Conservation (phyloP, 208 protist genomes). For the Acanthamoeba culbertsoni region DNA sequence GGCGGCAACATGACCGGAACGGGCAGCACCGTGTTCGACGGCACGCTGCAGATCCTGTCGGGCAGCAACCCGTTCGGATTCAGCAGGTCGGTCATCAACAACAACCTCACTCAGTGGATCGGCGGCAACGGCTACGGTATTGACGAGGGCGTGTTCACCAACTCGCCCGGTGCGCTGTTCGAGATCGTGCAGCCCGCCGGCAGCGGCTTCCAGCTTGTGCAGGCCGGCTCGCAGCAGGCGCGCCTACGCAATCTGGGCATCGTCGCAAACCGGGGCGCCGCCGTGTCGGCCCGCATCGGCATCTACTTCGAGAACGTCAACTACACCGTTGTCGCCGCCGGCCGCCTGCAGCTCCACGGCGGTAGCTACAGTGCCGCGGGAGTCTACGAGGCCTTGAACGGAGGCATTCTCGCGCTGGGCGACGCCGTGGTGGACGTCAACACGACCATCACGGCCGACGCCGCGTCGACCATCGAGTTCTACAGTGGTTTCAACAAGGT, state of each 20-base stretch:
- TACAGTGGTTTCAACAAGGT: neutral
- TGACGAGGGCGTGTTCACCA: conserved; percentile 27
- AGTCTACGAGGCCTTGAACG: neutral
- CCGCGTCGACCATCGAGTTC: conserved; percentile 44
- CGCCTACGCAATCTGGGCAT: neutral
- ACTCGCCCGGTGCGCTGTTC: conserved; percentile 25
- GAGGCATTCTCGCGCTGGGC: conserved; percentile 34
- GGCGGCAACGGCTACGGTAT: conserved; percentile 4
- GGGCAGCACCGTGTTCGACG: conserved; percentile 34
- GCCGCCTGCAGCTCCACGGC: neutral
- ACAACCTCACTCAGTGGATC: conserved; percentile 15
- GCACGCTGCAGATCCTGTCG: neutral
- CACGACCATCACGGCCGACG: neutral
- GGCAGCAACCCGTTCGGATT: neutral
- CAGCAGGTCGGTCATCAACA: conserved; percentile 28
- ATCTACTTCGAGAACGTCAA: conserved; percentile 7
- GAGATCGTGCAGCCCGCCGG: conserved; percentile 8
- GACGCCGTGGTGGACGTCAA: neutral
- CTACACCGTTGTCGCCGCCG: neutral
- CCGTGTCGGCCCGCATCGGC: neutral
- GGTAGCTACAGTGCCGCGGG: conserved; percentile 51
- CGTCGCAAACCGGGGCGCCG: neutral
- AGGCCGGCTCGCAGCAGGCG: neutral
- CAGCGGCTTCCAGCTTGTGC: neutral
- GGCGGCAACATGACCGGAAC: neutral